Conservation (phyloP, 768 basidiomycete genomes). For the Pisolithus orientalis region DNA sequence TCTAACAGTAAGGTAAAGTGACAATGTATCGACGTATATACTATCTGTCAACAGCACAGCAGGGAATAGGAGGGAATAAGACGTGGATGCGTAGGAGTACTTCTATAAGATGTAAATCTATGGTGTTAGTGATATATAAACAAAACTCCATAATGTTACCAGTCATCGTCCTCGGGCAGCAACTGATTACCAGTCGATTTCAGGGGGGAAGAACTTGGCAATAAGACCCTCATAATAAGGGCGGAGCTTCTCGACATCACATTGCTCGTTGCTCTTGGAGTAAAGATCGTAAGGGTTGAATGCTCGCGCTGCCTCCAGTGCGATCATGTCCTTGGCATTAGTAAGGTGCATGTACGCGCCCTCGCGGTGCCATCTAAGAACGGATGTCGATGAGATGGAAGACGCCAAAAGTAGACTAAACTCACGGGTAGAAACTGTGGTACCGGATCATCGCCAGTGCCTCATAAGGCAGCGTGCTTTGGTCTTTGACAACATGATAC, state of each 20-base stretch:
- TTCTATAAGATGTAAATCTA: neutral
- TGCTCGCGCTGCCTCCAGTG: constrained; percentile 68
- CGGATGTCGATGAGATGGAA: neutral
- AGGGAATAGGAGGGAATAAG: neutral
- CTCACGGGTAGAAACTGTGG: constrained; percentile 87
- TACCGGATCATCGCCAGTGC: constrained; percentile 90
- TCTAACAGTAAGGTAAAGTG: neutral
- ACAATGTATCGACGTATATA: neutral
- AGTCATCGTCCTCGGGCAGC: neutral
- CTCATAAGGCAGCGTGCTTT: constrained; percentile 73
- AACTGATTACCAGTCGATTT: constrained; percentile 68
- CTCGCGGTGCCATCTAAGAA: constrained; percentile 76
- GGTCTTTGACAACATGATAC: constrained; percentile 78
- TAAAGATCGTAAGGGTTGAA: constrained; percentile 97
- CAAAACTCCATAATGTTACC: constrained; percentile 1
- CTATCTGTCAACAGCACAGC: neutral
- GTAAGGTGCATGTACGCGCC: constrained; percentile 77
- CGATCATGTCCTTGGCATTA: constrained; percentile 58
- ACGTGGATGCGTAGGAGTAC: neutral
- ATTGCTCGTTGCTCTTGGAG: constrained; percentile 75
- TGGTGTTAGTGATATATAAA: neutral
- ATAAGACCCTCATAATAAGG: constrained; percentile 85
- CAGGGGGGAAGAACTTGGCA: constrained; percentile 76
- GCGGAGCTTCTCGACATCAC: constrained; percentile 53
- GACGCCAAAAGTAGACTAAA: neutral